Conservation (phyloP, 768 basidiomycete species). For the Russula emetica region DNA sequence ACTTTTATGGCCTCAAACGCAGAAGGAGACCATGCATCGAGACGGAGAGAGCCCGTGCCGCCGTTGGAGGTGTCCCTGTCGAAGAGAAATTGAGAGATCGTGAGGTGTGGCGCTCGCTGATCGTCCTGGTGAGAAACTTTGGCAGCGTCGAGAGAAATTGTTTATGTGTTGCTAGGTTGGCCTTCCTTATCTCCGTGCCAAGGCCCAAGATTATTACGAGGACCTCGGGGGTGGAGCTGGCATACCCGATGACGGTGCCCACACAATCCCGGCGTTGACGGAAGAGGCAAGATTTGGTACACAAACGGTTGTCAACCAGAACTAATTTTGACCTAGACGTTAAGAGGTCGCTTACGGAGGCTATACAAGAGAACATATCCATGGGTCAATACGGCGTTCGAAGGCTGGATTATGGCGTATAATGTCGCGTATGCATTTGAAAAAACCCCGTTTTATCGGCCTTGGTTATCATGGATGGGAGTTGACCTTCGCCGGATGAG, state of each 20-base stretch:
- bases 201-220: conserved; percentile 88
- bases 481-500: conserved; percentile 77
- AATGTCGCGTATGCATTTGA: conserved; percentile 92
- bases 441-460: conserved; percentile 77
- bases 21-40: conserved; percentile 67
- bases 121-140: conserved; percentile 64
- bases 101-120: conserved; percentile 72
- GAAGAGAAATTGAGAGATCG: conserved; percentile 60
- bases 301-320: conserved; percentile 13
- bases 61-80: conserved; percentile 58
- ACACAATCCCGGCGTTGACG: conserved; percentile 44
- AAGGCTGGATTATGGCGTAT: conserved; percentile 76
- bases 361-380: conserved; percentile 77
- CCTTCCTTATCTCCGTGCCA: conserved; percentile 84
- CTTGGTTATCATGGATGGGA: conserved; percentile 86
- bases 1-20: conserved; percentile 91
- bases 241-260: conserved; percentile 46
- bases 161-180: conserved; percentile 53
- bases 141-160: background rate
- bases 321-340: conserved; percentile 38
- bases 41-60: conserved; percentile 60
- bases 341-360: conserved; percentile 51
- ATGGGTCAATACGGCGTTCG: conserved; percentile 70
- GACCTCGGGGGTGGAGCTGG: conserved; percentile 82
- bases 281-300: conserved; percentile 46